Base-by-base conservation (phyloP, 768 basidiomycete genomes). In the Galerina sulciceps region DNA sequence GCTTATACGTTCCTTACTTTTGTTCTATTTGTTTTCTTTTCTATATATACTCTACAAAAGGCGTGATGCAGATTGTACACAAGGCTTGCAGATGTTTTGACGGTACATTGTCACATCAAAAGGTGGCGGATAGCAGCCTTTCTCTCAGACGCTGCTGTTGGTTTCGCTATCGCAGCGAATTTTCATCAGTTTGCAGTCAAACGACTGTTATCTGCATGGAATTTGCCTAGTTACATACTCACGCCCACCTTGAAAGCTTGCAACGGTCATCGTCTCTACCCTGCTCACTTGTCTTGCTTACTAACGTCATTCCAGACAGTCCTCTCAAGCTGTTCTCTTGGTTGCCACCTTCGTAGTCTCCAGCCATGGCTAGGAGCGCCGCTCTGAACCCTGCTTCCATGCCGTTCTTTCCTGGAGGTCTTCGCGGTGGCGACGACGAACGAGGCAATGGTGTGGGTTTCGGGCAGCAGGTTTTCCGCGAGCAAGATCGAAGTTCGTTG, bases 331-430 rank as follows among this genome's bases (percentile, higher is more conserved):
- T 72, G 75, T 72, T 75, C 69, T 68, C 67, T 61, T 69, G 71
- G 69, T 73, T 71, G 73, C 65, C 73, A 70, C 68, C 69, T 65
- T 63, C 62, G 62, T 60, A 69, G 62, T 58, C 64, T 63, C 63
- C 62, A 62, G 76, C 74, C 70, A 90, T 91, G 87, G 86, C 89
- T 61, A 86, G 85, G 81, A 90, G 86, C 67, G 87, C 84, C 67
- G 81, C 89, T 59, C 78, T 93, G 66, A 92, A 93, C 74, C 90
- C 91, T 63, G 81, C 90, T 61, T 93, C 91, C 58, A 86, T 86
- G 71, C 91, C 91, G 50, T 93, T 93, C 82, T 91, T 91, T 72
- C 91, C 91, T 60, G 89, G 88, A 54, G 82, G 79, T 67, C 69
- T 84, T 65, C 85, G 86, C 62, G 68, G 78, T 64, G 76, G 69